These are phyloP conservation scores for Trametes punicea DNA, from an alignment of 768 basidiomycete genomes.

Conservation along the genomic window DNA sequence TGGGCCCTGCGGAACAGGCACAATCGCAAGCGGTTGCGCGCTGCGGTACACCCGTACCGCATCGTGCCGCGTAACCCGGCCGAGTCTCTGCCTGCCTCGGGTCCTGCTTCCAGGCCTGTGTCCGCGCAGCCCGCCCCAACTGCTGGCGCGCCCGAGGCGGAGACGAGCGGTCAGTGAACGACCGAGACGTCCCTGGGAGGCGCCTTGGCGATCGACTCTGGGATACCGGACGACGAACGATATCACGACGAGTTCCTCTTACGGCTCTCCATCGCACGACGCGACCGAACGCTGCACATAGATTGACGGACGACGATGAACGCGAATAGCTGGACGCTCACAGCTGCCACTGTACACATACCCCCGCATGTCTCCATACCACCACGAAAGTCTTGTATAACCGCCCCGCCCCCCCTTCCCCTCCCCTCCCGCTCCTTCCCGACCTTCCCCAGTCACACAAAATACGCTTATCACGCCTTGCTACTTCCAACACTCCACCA, in stretches of 20 bases:
- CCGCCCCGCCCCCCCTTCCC: background rate
- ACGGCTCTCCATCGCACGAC: background rate
- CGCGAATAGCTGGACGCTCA: slow-evolving; percentile 9
- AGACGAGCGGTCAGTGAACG: background rate
- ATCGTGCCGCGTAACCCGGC: slow-evolving; percentile 29
- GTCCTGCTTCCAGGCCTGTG: background rate
- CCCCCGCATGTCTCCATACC: slow-evolving; percentile 13
- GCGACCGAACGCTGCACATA: slow-evolving; percentile 12
- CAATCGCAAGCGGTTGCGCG: slow-evolving; percentile 41
- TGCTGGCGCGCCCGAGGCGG: background rate
- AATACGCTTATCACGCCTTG: background rate
- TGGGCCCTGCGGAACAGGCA: slow-evolving; percentile 43
- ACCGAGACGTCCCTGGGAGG: background rate
- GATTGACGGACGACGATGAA: slow-evolving; percentile 4
- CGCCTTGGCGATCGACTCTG: too few species aligned
- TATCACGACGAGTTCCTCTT: background rate
- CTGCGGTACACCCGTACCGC: slow-evolving; percentile 57
- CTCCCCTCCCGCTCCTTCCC: background rate
- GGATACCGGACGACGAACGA: too few species aligned
- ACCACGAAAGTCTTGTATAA: slow-evolving; percentile 3
- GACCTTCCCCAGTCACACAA: background rate
- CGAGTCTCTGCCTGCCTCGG: background rate
- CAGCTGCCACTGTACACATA: slow-evolving; percentile 9
- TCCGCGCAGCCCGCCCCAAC: background rate
- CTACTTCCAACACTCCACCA: background rate